Conservation (phyloP, 805 yeast genomes). For the Pichia phayaonensis region DNA sequence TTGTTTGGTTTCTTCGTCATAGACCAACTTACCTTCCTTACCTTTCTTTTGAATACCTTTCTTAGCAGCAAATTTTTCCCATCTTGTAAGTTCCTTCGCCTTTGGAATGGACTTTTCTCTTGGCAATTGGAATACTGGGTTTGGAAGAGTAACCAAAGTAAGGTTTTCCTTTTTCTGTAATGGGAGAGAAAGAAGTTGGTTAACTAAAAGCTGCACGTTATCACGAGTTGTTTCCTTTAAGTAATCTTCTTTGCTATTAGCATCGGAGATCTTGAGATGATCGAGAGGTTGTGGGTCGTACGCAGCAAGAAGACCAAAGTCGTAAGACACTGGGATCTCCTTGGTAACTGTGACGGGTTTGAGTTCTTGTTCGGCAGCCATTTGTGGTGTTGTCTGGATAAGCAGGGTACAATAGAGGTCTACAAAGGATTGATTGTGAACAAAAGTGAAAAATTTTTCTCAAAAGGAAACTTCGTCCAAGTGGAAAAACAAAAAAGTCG, state of each 20-base stretch:
- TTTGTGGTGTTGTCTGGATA: neutral
- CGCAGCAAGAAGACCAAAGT: conserved; percentile 83
- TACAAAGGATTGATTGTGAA: neutral
- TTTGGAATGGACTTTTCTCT: conserved; percentile 95
- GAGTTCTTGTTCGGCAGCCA: conserved; percentile 13
- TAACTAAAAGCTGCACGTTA: conserved; percentile 83
- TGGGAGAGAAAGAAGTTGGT: conserved; percentile 86
- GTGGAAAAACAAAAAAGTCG: neutral
- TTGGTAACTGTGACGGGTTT: conserved; percentile 86
- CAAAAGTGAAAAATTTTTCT: neutral
- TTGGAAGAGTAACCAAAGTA: conserved; percentile 81
- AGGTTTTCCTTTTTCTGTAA: conserved; percentile 72
- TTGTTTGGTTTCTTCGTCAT: conserved; percentile 80
- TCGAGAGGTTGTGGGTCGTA: conserved; percentile 88
- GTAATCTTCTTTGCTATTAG: conserved; percentile 51
- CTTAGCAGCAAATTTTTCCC: conserved; percentile 95
- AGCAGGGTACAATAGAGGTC: neutral
- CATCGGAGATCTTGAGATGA: conserved; percentile 45
- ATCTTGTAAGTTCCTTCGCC: conserved; percentile 84
- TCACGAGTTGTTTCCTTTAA: conserved; percentile 72
- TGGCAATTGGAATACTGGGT: conserved; percentile 73
- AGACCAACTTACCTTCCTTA: conserved; percentile 82
- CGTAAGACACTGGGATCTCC: conserved; percentile 82
- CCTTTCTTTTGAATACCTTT: conserved; percentile 91
- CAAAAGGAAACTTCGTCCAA: neutral